Conservation (phyloP, 2,329 filamentous ascomycete genomes). For the Capronia coronata region DNA sequence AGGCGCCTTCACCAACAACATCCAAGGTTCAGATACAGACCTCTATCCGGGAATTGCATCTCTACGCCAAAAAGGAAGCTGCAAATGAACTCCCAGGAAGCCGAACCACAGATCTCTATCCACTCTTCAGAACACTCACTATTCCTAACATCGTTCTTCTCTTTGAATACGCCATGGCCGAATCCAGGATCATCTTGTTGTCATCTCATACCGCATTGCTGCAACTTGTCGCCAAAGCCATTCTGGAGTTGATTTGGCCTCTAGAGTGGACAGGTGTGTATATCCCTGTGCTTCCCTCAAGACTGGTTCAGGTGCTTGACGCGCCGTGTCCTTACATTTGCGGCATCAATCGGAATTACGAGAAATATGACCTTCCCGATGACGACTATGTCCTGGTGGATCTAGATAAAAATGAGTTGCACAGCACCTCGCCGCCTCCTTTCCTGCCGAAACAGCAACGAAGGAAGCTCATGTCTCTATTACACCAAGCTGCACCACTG, state of each 20-base stretch:
- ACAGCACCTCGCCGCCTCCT: constrained; percentile 71
- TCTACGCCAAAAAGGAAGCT: constrained; percentile 91
- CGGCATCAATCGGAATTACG: constrained; percentile 87
- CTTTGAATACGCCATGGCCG: constrained; percentile 86
- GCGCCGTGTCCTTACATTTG: constrained; percentile 96
- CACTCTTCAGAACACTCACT: constrained; percentile 81
- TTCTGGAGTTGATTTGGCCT: constrained; percentile 79
- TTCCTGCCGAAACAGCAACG: constrained; percentile 81
- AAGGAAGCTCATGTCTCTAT: constrained; percentile 76
- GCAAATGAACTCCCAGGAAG: constrained; percentile 88
- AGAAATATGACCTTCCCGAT: constrained; percentile 76
- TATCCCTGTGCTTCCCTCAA: constrained; percentile 82
- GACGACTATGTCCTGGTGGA: constrained; percentile 96
- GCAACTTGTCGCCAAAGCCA: constrained; percentile 82
- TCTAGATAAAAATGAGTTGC: constrained; percentile 82
- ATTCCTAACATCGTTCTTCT: constrained; percentile 87
- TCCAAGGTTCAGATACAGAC: constrained; percentile 96
- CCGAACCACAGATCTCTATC: constrained; percentile 84
- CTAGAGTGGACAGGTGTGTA: constrained; percentile 90
- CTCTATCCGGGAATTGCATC: constrained; percentile 75
- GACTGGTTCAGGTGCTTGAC: constrained; percentile 82
- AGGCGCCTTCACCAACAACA: constrained; percentile 83
- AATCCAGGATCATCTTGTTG: constrained; percentile 91
- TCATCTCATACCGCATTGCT: constrained; percentile 96
- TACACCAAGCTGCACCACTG: constrained; percentile 86